phyloP scores from a whole-genome alignment of 2,329 filamentous ascomycete species.

The Fusarium neocosmosporiellum region DNA sequence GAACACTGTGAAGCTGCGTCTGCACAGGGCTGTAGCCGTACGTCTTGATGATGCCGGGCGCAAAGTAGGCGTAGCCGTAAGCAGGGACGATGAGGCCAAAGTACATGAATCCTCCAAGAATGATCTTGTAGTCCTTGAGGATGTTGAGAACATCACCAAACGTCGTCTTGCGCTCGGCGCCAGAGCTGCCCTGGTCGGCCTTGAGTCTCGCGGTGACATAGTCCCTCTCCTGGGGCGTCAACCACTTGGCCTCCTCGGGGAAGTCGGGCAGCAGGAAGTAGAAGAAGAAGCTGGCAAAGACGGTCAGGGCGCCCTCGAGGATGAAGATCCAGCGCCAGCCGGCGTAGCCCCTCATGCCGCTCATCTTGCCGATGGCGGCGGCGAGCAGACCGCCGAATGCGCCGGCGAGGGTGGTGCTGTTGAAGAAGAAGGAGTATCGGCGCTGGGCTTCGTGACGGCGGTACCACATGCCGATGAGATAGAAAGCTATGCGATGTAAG shows the following conservation, averaged over 20 bases:
- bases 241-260: conserved; percentile 79
- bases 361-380: conserved; percentile 90
- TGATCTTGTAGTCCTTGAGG: conserved; percentile 79
- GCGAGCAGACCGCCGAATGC: conserved; percentile 90
- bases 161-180: conserved; percentile 70
- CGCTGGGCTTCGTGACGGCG: conserved; percentile 88
- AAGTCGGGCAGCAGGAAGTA: conserved; percentile 80
- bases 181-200: conserved; percentile 75
- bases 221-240: conserved; percentile 74
- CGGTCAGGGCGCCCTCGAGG: conserved; percentile 75
- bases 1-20: conserved; percentile 68
- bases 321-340: conserved; percentile 91
- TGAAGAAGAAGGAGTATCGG: conserved; percentile 94
- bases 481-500: conserved; percentile 60
- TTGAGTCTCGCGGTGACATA: conserved; percentile 75
- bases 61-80: conserved; percentile 83
- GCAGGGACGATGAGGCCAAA: conserved; percentile 82
- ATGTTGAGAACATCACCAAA: conserved; percentile 69
- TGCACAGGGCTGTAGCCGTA: conserved; percentile 71
- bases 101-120: conserved; percentile 83
- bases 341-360: conserved; percentile 71
- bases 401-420: conserved; percentile 80
- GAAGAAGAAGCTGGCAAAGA: conserved; percentile 69
- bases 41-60: conserved; percentile 75
- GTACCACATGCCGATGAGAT: conserved; percentile 91